Conservation (phyloP, 2,329 filamentous ascomycete species). For the Pyrenophora seminiperda region DNA sequence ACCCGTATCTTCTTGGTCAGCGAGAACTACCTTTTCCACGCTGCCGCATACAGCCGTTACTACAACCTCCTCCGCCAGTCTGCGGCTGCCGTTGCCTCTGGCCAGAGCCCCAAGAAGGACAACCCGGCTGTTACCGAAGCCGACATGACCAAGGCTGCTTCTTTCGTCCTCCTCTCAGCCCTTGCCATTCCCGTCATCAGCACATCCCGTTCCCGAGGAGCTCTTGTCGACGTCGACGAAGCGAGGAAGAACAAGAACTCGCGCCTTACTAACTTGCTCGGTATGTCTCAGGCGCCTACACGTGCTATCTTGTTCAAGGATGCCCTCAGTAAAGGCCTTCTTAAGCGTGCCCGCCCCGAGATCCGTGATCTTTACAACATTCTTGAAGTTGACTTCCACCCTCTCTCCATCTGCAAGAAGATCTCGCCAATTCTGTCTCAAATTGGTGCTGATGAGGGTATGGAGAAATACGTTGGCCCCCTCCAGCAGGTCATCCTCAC, state of each 20-base stretch:
- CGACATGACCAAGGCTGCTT: conserved; percentile 91
- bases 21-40: conserved; percentile 99
- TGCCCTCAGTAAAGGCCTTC: conserved; percentile 89
- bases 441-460: conserved; percentile 91
- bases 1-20: conserved; percentile 98
- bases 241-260: conserved; percentile 99
- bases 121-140: conserved; percentile 88
- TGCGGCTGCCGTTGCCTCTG: conserved; percentile 77
- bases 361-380: conserved; percentile 98
- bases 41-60: conserved; percentile 95
- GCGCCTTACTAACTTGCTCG: conserved; percentile 90
- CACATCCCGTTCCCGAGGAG: conserved; percentile 92
- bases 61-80: conserved; percentile 96
- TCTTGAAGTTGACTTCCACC: conserved; percentile 98
- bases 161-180: conserved; percentile 92
- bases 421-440: conserved; percentile 94
- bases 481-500: conserved; percentile 98
- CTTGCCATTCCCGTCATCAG: conserved; percentile 99
- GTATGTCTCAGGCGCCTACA: conserved; percentile 88
- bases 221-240: conserved; percentile 95
- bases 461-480: conserved; percentile 95
- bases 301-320: conserved; percentile 93
- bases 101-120: conserved; percentile 90
- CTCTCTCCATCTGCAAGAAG: conserved; percentile 97
- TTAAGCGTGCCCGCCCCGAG: conserved; percentile 90